A percentile compares a stretch with the other conserved stretches of the same genome.
Conservation (phyloP, 2,329 filamentous ascomycete genomes). For the Fusarium zealandicum region DNA sequence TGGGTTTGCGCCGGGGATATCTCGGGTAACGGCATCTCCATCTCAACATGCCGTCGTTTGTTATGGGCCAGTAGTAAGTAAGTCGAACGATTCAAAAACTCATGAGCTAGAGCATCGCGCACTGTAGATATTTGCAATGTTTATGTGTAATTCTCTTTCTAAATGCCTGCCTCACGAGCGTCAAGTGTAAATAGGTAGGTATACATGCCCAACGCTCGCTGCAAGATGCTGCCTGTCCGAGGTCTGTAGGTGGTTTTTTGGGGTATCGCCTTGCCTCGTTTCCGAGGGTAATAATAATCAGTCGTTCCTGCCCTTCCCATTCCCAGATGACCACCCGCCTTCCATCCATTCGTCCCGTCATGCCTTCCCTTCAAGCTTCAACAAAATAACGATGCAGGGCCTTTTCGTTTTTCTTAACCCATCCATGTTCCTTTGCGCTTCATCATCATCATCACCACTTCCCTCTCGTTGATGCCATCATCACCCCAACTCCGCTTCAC, state of each 20-base stretch:
- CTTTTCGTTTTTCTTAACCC: neutral
- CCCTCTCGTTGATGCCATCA: conserved; percentile 13
- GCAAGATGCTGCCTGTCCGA: conserved; percentile 19
- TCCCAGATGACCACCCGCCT: conserved; percentile 3
- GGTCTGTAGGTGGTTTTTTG: conserved; percentile 23
- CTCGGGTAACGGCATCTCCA: conserved; percentile 22
- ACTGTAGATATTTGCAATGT: conserved; percentile 2
- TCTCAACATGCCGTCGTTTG: neutral
- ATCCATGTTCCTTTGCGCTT: neutral
- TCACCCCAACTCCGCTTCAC: conserved; percentile 23
- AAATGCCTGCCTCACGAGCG: conserved; percentile 8
- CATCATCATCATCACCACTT: neutral
- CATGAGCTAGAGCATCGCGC: neutral
- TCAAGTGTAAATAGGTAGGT: neutral
- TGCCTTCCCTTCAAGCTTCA: conserved; percentile 13
- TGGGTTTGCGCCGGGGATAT: conserved; percentile 38
- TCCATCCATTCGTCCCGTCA: conserved; percentile 6
- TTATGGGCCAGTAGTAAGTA: too few relatives aligned
- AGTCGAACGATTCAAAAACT: neutral
- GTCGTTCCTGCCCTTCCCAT: conserved; percentile 8
- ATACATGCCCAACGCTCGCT: conserved; percentile 5
- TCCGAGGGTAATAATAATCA: conserved; percentile 29
- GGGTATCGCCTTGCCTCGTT: conserved; percentile 41
- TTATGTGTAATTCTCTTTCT: conserved; percentile 25
- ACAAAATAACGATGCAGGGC: conserved; percentile 8